A percentile compares a stretch with the other conserved stretches of the same genome.
phyloP scores from a whole-genome alignment of 1,284 basidiomycete genomes.

The Tausonia pullulans region DNA sequence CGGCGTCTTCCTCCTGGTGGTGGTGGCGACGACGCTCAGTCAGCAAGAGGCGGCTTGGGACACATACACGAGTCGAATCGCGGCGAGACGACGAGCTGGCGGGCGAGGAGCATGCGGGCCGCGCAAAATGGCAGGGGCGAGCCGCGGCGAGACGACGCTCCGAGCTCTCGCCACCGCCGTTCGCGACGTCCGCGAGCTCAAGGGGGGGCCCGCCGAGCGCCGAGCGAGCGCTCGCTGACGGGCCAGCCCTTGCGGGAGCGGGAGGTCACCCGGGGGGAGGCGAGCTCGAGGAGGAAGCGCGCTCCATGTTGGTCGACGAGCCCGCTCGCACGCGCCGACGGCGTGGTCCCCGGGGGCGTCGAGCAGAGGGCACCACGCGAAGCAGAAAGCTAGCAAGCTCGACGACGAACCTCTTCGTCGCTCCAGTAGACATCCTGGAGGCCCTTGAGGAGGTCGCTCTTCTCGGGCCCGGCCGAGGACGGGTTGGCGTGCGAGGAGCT shows the following conservation, averaged over 20 bases:
- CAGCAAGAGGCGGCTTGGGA: not conserved
- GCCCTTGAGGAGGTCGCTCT: conserved; percentile 37
- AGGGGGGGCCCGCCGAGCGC: not conserved
- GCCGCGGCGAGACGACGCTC: too few species aligned
- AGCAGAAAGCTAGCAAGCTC: not conserved
- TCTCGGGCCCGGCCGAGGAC: conserved; percentile 9
- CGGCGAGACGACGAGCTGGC: not conserved
- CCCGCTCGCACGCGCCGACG: too few species aligned
- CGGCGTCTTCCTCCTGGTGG: conserved; percentile 71
- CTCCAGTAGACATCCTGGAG: conserved; percentile 98
- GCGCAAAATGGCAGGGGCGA: too few species aligned
- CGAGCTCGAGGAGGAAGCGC: too few species aligned
- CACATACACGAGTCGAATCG: not conserved
- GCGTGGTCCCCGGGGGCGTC: too few species aligned
- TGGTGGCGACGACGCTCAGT: not conserved
- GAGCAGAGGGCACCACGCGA: not conserved
- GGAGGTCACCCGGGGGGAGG: too few species aligned
- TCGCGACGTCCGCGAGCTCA: too few species aligned
- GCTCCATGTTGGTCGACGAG: too few species aligned
- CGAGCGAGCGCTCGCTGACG: not conserved
- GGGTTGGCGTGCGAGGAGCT: not conserved
- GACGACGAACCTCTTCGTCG: conserved; percentile 60
- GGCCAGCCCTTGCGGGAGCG: too few species aligned
- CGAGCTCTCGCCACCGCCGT: not conserved
- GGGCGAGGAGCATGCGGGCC: not conserved